Conservation (phyloP, 768 basidiomycete species). For the Pholiota conissans region DNA sequence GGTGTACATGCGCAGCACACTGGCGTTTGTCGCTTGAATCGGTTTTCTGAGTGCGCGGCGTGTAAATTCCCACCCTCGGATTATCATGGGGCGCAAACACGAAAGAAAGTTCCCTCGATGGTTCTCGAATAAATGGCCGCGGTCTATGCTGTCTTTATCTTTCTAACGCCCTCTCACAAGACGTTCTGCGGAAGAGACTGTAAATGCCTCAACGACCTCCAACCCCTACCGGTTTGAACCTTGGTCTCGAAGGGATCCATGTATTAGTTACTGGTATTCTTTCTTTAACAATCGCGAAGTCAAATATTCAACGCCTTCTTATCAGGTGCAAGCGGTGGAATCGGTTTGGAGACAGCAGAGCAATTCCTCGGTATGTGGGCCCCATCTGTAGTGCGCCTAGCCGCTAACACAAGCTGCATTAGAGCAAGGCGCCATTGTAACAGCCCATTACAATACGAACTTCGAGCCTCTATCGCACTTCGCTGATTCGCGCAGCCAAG, state of each 20-base stretch:
- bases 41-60: slow-evolving; percentile 2
- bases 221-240: slow-evolving; percentile 36
- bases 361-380: slow-evolving; percentile 51
- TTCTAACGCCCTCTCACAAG: not conserved
- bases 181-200: not conserved
- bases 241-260: slow-evolving; percentile 59
- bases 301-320: not conserved
- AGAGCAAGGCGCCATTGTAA: slow-evolving; percentile 74
- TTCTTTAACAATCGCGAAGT: not conserved
- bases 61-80: slow-evolving; percentile 4
- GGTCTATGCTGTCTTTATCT: not conserved
- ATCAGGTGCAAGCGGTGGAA: slow-evolving; percentile 73
- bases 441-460: slow-evolving; percentile 70
- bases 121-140: slow-evolving; percentile 4
- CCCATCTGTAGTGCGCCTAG: too few species aligned
- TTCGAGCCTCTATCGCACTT: slow-evolving; percentile 38
- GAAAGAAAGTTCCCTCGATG: slow-evolving; percentile 2
- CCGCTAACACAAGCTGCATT: not conserved
- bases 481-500: slow-evolving; percentile 30
- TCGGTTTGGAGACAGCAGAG: slow-evolving; percentile 62
- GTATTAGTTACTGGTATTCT: slow-evolving; percentile 65
- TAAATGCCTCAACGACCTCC: slow-evolving; percentile 9
- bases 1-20: slow-evolving; percentile 5
- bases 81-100: slow-evolving; percentile 4
- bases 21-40: not conserved